phyloP scores from a whole-genome alignment of 2,329 filamentous ascomycete species.

The Nigrospora sphaerica region DNA sequence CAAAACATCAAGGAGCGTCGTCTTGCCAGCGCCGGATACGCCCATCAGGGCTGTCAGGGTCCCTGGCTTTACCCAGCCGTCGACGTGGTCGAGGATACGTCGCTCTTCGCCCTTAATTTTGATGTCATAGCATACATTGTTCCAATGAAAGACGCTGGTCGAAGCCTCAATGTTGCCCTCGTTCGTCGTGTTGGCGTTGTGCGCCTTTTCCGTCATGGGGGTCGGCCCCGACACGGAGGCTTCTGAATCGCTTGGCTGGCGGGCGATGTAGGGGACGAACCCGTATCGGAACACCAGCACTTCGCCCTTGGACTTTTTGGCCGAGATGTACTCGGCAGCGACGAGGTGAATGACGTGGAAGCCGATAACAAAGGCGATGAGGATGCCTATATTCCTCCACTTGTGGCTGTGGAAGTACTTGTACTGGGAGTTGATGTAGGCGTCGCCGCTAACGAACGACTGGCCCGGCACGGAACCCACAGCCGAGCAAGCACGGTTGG shows the following conservation, averaged over 20 bases:
- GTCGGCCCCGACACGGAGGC: neutral
- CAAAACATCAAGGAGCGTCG: conserved; percentile 63
- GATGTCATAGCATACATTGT: conserved; percentile 63
- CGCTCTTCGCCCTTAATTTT: conserved; percentile 67
- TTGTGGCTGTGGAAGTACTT: conserved; percentile 48
- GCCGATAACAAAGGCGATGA: conserved; percentile 42
- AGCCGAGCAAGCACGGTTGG: conserved; percentile 29
- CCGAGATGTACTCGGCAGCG: conserved; percentile 58
- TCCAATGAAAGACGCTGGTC: conserved; percentile 66
- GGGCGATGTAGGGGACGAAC: neutral
- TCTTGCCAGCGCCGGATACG: conserved; percentile 66
- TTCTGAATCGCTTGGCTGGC: neutral
- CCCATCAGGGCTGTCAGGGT: conserved; percentile 77
- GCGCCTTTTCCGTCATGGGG: neutral
- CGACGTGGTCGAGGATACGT: conserved; percentile 68
- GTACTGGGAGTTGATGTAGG: conserved; percentile 50
- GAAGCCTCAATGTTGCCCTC: conserved; percentile 3
- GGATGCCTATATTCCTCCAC: conserved; percentile 57
- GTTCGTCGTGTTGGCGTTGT: neutral
- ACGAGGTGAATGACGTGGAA: conserved; percentile 59
- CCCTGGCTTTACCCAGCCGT: conserved; percentile 86
- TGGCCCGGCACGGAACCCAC: conserved; percentile 48
- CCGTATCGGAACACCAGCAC: conserved; percentile 57
- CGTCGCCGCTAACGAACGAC: conserved; percentile 50
- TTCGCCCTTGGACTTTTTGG: conserved; percentile 57